Conservation (phyloP, 73 alveolate genomes). For the Paramecium tetraurelia region DNA sequence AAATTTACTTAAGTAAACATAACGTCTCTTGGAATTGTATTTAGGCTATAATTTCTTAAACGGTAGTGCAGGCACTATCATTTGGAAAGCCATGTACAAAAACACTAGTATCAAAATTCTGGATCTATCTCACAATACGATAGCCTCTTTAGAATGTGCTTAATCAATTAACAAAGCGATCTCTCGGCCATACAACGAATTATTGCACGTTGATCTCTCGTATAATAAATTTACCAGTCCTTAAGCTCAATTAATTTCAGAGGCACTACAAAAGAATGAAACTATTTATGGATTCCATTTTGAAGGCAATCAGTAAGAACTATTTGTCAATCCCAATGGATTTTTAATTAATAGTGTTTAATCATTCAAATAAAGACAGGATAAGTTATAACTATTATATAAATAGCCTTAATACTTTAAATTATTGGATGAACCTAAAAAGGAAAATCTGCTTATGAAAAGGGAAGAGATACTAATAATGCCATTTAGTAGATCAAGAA, state of each 20-base stretch:
- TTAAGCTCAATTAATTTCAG: constrained; percentile 22
- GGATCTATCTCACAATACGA: constrained; percentile 12
- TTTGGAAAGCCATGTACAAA: neutral
- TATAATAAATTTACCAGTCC: constrained; percentile 20
- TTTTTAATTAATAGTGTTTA: neutral
- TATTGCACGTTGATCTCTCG: constrained; percentile 52
- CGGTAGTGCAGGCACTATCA: neutral
- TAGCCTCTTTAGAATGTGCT: constrained; percentile 37
- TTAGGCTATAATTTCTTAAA: neutral
- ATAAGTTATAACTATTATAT: neutral
- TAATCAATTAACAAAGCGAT: neutral
- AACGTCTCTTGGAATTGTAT: neutral
- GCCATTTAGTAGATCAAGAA: neutral
- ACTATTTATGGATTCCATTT: constrained; percentile 57
- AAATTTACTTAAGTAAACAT: neutral
- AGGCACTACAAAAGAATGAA: constrained; percentile 16
- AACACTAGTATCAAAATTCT: neutral
- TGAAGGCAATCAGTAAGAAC: constrained; percentile 38
- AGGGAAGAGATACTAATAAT: constrained; percentile 32
- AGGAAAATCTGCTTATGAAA: neutral
- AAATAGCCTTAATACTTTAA: neutral
- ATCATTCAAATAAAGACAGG: neutral
- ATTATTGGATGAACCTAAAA: constrained; percentile 6
- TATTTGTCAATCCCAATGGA: constrained; percentile 26
- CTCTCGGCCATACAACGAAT: neutral